Evolutionary conservation across 495 filamentous ascomycete genomes (phyloP), one percentile per base, ranked within the genome.

Genomic region (Hypomontagnella submonticulosa): DNA sequence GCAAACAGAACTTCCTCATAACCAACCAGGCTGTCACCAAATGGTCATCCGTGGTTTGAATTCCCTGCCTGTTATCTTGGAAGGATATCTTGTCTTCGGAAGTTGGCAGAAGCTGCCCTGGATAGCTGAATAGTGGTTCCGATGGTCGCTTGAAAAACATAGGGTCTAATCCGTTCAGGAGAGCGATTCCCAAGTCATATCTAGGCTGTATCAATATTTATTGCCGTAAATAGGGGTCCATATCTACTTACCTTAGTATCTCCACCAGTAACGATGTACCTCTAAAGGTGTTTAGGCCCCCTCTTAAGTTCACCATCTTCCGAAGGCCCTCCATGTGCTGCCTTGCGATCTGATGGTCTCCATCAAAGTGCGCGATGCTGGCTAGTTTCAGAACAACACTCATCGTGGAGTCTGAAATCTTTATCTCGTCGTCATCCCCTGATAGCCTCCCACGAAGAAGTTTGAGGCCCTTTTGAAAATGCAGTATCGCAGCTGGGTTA

Each of bases 281-380:
- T 34, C 13, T 32, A 9, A 73, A 41, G 2, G 27, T 27, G 8
- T 18, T 3, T 9, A 71, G 42, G 1, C 77, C 75, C 4, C 78
- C 80, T 34, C 79, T 74, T 1, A 81, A 42, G 30, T 67, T 30
- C 34, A 79, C 70, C 1, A 82, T 71, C 13, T 73, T 71, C 32
- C 58, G 65, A 27, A 80, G 63, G 3, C 77, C 79, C 10, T 70
- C 38, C 33, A 76, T 47, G 55, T 81, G 80, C 15, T 75, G 68
- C 19, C 60, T 66, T 6, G 71, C 72, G 6, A 71, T 57, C 13
- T 63, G 47, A 37, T 13, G 19, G 20, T 80, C 68, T 10, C 66
- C 68, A 1, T 67, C 55, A 1, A 72, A 41, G 30, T 76, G 64
- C 7, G 79, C 69, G 57, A 75, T 54, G 16, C 67, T 57, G 11